Evolutionary conservation across 2,329 filamentous ascomycete species (phyloP), one percentile per base, ranked within the genome.

Genomic region (Myriosclerotinia curreyana): DNA sequence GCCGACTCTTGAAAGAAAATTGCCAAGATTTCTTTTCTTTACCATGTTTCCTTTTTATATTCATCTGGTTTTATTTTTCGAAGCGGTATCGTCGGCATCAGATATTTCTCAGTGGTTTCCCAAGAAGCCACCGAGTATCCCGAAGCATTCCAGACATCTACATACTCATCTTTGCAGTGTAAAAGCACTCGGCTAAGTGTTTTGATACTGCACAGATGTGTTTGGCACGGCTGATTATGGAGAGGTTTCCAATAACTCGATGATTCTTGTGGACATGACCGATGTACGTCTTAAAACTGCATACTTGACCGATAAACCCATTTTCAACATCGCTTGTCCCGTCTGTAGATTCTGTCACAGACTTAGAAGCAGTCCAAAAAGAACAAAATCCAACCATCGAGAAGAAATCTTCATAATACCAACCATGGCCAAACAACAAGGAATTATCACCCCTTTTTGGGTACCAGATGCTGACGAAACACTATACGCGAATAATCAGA

Each of bases 271-370:
- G 55, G 55, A 58, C 42, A 58, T 58, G 55, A 58, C 55, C 55
- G 28, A 58, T 58, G 55, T 58, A 58, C 42, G 55, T 58, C 55
- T 48, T 58, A 58, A 58, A 58, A 58, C 55, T 58, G 55, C 55
- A 58, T 48, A 38, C 31, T 48, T 58, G 28, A 58, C 55, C 28
- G 42, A 58, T 36, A 48, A 34, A 58, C n/a, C 20, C 42, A 36
- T 36, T 58, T 58, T 8, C 28, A 48, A 46, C 25, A 58, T 48
- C 28, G 55, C 55, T 48, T 58, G 55, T 31, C 25, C 42, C 31
- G n/a, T 34, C 42, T 48, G 9, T 46, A 25, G 7, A 25, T 20
- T n/a, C 17, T 11, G 22, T 17, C 20, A 48, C 15, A 36, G 28
- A 5, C 14, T 31, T 20, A 48, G 28, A 58, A 48, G 42, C n/a